Evolutionary conservation across 352 stramenopile genomes (phyloP), one percentile per base, ranked within the genome.

Genomic region (Thraustochytrium striatum): DNA sequence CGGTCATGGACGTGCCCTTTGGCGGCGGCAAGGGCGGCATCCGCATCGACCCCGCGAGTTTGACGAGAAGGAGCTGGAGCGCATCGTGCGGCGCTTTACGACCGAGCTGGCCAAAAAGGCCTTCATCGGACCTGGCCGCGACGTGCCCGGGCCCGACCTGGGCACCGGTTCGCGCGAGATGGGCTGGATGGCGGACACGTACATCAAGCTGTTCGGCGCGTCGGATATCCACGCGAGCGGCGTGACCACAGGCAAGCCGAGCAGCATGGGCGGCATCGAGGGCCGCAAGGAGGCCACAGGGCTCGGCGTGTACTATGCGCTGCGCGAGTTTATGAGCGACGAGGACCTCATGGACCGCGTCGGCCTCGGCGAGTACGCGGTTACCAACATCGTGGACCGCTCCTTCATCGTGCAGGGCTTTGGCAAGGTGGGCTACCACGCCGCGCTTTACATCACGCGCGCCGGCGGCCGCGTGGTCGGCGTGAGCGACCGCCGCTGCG

Each of bases 121-220:
- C 36, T 83, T 83, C 72, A 83, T 83, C 62, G 79, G 79, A 2
- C 79, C 79, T 19, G 79, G 72, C 30, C 35, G 73, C 2, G 79
- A 83, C 57, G 72, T 83, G n/a, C 79, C 79, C 16, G 79, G 73
- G 7, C 79, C 79, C 5, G 79, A 83, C 38, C 30, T 83, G 19
- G 79, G 79, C 57, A 83, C 79, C 7, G 79, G 72, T 9, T 28
- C 55, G 3, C 70, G 61, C 28, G 72, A 82, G 32, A 83, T 83
- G 79, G 44, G 52, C 44, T 83, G 79, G 79, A 83, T 83, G 70
- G 82, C 73, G 32, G 79, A 83, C 62, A 83, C 79, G 7, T 83
- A 83, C 57, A 57, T 62, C 32, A 82, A 78, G 57, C 72, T 83
- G 30, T 75, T 75, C 32, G 65, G 21, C 25, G 58, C 25, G 28